These are phyloP conservation scores for Phytopythium boreale DNA, from an alignment of 352 stramenopile genomes.

Conservation along the genomic window DNA sequence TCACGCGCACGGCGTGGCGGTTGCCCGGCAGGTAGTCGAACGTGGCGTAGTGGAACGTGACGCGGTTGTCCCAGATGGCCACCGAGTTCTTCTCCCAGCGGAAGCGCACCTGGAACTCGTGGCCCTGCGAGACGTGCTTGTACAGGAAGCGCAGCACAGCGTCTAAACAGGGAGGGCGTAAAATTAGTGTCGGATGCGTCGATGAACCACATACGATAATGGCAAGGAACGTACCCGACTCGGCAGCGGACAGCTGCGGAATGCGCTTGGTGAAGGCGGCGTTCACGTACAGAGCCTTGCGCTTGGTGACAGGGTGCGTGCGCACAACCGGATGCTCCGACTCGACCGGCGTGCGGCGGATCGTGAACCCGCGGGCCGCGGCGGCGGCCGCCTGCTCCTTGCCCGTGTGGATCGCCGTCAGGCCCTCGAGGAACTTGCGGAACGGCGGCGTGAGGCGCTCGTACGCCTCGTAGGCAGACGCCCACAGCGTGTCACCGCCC, in stretches of 20 bases:
- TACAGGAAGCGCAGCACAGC: constrained; percentile 15
- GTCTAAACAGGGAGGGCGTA: not conserved
- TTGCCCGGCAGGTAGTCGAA: constrained; percentile 40
- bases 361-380: constrained; percentile 13
- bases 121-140: constrained; percentile 24
- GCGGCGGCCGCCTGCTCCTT: constrained; percentile 33
- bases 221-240: constrained; percentile 26
- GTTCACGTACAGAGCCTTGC: constrained; percentile 39
- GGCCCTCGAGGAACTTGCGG: constrained; percentile 31
- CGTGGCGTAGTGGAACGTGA: constrained; percentile 27
- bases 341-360: constrained; percentile 32
- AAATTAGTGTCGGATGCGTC: not conserved
- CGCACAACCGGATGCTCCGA: constrained; percentile 39
- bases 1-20: constrained; percentile 31
- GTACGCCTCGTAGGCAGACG: constrained; percentile 41
- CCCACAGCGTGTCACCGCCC: constrained; percentile 41
- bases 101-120: constrained; percentile 40
- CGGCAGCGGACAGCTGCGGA: constrained; percentile 25
- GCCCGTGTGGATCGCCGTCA: constrained; percentile 45
- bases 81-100: constrained; percentile 27
- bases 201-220: not conserved
- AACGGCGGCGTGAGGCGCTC: constrained; percentile 34
- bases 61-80: constrained; percentile 34
- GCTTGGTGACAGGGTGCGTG: constrained; percentile 33
- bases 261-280: constrained; percentile 35